Conservation (phyloP, 441 rosid species). For the Euphorbia schlechtendalii region DNA sequence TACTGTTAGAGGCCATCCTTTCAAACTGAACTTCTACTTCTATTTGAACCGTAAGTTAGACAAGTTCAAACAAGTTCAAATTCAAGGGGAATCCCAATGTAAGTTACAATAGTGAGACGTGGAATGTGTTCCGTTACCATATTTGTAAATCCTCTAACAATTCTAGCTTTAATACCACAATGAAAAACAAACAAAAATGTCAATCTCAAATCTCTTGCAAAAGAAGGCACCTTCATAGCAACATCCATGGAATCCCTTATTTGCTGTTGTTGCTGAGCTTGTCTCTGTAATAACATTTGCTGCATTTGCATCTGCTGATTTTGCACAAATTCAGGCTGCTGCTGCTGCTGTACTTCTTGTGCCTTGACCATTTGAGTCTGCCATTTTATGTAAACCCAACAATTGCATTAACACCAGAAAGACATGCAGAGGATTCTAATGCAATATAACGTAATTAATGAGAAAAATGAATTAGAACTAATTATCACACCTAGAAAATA, state of each 20-base stretch:
- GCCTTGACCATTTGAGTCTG: constrained; percentile 78
- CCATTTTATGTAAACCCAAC: constrained; percentile 10
- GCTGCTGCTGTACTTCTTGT: constrained; percentile 53
- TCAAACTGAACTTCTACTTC: constrained; percentile 71
- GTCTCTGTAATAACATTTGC: constrained; percentile 36
- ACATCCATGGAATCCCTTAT: constrained; percentile 73
- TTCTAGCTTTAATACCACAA: too few relatives aligned
- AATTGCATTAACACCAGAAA: background rate
- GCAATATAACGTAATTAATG: too few relatives aligned
- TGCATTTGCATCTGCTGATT: constrained; percentile 36
- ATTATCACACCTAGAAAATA: too few relatives aligned
- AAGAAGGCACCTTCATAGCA: constrained; percentile 48
- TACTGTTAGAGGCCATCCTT: constrained; percentile 97
- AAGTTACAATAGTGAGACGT: too few relatives aligned
- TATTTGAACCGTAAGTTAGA: too few relatives aligned
- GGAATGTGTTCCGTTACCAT: too few relatives aligned
- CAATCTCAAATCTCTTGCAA: background rate
- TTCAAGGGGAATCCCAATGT: too few relatives aligned
- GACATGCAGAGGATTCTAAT: too few relatives aligned
- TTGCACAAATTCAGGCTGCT: constrained; percentile 39
- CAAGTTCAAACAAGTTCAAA: too few relatives aligned
- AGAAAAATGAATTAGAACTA: too few relatives aligned
- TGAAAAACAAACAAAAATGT: too few relatives aligned
- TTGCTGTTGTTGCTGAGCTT: constrained; percentile 41
- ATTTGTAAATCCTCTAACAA: too few relatives aligned